These are phyloP conservation scores for Nephelium lappaceum DNA, from an alignment of 345 rosid genomes.

Conservation along the genomic window DNA sequence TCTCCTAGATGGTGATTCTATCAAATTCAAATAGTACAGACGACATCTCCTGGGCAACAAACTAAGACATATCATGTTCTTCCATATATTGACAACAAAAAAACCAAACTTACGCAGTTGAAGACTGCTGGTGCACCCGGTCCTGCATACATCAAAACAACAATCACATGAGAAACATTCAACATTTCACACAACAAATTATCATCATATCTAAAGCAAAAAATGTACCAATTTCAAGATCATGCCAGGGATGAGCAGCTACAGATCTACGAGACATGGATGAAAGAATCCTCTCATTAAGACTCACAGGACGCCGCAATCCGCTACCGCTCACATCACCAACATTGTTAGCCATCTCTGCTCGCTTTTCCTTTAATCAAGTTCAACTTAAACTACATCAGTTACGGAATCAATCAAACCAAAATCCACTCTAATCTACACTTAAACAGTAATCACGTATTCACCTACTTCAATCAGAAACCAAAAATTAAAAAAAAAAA, in stretches of 20 bases:
- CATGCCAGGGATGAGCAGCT: conserved; percentile 99
- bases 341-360: conserved; percentile 50
- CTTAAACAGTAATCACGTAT: not conserved
- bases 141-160: conserved; percentile 51
- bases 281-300: conserved; percentile 81
- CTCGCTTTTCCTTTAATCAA: not conserved
- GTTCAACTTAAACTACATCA: not conserved
- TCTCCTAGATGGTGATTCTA: not conserved
- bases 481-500: not conserved
- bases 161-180: conserved; percentile 17
- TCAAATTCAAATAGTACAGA: not conserved
- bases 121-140: conserved; percentile 86
- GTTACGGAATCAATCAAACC: not conserved
- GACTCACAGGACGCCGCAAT: conserved; percentile 33
- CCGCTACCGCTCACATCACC: conserved; percentile 35
- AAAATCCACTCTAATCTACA: not conserved
- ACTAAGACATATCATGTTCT: not conserved
- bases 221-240: conserved; percentile 73
- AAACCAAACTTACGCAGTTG: conserved; percentile 70
- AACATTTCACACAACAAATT: conserved; percentile 6
- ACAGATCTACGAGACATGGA: conserved; percentile 73
- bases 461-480: not conserved
- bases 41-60: not conserved
- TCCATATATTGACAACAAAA: not conserved
- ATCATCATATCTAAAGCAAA: not conserved